Evolutionary conservation across 176 grass and related monocot species (phyloP).

Genomic region (Rhynchospora tenuis): DNA sequence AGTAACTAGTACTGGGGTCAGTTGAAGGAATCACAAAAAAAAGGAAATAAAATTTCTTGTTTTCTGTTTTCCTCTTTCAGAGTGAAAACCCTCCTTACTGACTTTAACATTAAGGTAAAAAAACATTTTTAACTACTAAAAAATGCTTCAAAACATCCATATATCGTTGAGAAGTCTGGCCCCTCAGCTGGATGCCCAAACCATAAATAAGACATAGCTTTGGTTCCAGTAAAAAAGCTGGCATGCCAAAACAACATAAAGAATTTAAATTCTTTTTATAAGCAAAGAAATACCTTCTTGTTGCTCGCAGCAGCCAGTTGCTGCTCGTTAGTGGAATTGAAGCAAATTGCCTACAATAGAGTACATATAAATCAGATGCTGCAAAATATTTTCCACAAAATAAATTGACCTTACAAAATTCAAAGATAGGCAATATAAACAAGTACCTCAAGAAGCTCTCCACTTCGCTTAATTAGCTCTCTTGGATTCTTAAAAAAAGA

Average conservation of each 20-base stretch:
- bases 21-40: background rate
- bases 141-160: background rate
- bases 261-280: slow-evolving; percentile 15
- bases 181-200: background rate
- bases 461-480: slow-evolving; percentile 74
- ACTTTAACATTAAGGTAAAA: background rate
- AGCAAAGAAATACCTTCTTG: slow-evolving; percentile 57
- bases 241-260: background rate
- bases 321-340: slow-evolving; percentile 71
- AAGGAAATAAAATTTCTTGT: background rate
- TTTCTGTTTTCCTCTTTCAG: background rate
- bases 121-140: background rate
- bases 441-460: slow-evolving; percentile 93
- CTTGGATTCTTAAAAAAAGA: slow-evolving; percentile 57
- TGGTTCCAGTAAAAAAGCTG: background rate
- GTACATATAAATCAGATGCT: slow-evolving; percentile 4
- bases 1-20: background rate
- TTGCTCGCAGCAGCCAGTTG: slow-evolving; percentile 81
- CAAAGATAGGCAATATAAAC: slow-evolving; percentile 9
- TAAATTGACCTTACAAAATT: slow-evolving; percentile 18
- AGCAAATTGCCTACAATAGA: slow-evolving; percentile 65
- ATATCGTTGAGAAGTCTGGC: background rate
- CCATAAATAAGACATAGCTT: background rate
- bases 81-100: background rate
- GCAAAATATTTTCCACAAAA: background rate